Conservation (phyloP, 768 basidiomycete genomes). For the Amanita rubescens region DNA sequence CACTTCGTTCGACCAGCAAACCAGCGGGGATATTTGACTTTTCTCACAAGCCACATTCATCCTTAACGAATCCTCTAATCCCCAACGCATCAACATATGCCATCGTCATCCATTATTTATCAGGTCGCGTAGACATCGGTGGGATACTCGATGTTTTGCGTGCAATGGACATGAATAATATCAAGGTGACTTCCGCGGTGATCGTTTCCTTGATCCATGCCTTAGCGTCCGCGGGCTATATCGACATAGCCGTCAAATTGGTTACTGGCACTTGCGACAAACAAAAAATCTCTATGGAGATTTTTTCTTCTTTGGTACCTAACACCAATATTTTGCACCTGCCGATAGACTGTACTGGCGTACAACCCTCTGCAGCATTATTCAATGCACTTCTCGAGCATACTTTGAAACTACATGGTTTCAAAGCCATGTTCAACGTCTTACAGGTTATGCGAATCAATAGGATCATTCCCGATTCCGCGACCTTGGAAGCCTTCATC, state of each 20-base stretch:
- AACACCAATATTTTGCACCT: slow-evolving; percentile 5
- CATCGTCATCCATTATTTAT: slow-evolving; percentile 52
- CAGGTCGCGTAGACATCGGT: slow-evolving; percentile 33
- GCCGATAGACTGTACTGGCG: slow-evolving; percentile 16
- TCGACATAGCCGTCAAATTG: slow-evolving; percentile 44
- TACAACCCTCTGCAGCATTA: slow-evolving; percentile 36
- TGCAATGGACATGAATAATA: slow-evolving; percentile 35
- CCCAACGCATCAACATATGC: slow-evolving; percentile 59
- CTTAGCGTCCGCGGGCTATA: slow-evolving; percentile 40
- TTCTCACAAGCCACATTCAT: not conserved
- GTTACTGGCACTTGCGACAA: slow-evolving; percentile 38
- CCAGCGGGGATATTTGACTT: not conserved
- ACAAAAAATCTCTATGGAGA: not conserved
- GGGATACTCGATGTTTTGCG: slow-evolving; percentile 39
- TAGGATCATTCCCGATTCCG: slow-evolving; percentile 41
- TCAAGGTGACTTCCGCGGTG: slow-evolving; percentile 38
- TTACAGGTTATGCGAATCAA: slow-evolving; percentile 49
- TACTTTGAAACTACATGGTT: slow-evolving; percentile 39
- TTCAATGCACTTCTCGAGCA: slow-evolving; percentile 59
- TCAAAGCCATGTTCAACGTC: slow-evolving; percentile 38
- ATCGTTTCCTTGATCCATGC: slow-evolving; percentile 50
- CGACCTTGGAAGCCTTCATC: slow-evolving; percentile 51
- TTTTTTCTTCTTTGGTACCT: slow-evolving; percentile 4
- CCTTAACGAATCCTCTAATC: slow-evolving; percentile 13
- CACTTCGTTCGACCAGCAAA: not conserved